Evolutionary conservation across 768 basidiomycete genomes (phyloP), one percentile per base, ranked within the genome.

Genomic region (Termitomyces sp.): DNA sequence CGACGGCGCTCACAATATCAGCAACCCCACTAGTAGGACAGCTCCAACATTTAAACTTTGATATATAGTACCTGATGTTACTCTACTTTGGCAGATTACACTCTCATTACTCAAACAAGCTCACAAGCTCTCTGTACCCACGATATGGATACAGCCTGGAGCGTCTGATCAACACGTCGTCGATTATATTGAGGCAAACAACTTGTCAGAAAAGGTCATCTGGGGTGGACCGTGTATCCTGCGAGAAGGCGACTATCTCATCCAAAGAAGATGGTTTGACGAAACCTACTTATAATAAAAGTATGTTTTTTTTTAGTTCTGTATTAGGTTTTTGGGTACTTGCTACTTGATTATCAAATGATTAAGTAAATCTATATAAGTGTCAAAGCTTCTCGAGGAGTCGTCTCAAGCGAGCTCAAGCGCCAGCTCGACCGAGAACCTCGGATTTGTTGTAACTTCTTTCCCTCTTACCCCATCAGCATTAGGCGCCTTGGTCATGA

Each of bases 201-300:
- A 62, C 39, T 24, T 62, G n/a, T 59, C 57, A 27, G 60, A 59
- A 40, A 57, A 37, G 37, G 56, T 64, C 18, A 64, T 64, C 13
- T 64, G 55, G 58, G 63, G 65, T 16, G 65, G 65, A 30, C 65
- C 65, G 9, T 66, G 65, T 46, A 66, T 66, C 4, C 40, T 66
- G 18, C 52, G 47, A 40, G 63, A 65, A 27, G 65, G 65, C 20
- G 58, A 64, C 12, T 43, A 49, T 34, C 46, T 65, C 34, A 61
- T 65, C 24, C 54, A 62, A 24, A 46, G 59, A 33, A 37, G 55
- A 46, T 60, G 60, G 59, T 66, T 66, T 34, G 63, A 64, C 42
- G 65, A 66, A 50, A 64, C 49, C 14, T 60, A 63, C 32, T 46
- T 27, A 12, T 57, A 7, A 53, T 16, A 53, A 56, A 36, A 9